Percentiles rank a stretch among this genome's conserved stretches.
Evolutionary conservation across 2,329 filamentous ascomycete genomes (phyloP).

Genomic region (Coniella lustricola): DNA sequence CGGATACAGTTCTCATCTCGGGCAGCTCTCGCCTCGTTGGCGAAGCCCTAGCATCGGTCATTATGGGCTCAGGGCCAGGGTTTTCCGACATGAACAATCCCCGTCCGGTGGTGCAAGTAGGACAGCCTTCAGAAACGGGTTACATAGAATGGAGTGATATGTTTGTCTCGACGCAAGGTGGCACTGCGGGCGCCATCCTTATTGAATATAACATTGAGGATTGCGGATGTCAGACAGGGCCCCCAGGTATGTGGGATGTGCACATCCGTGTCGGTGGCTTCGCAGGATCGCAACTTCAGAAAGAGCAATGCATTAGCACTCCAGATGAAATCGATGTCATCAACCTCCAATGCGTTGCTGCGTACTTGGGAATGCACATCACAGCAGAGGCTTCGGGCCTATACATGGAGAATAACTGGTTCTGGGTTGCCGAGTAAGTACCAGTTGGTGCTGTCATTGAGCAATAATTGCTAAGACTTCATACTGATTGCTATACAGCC

Average conservation of each 20-base stretch:
- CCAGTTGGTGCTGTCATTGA: background rate
- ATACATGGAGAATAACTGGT: conserved; percentile 44
- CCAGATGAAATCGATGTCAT: conserved; percentile 21
- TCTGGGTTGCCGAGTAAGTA: conserved; percentile 36
- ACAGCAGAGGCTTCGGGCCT: conserved; percentile 29
- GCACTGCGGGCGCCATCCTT: conserved; percentile 60
- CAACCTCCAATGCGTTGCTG: conserved; percentile 28
- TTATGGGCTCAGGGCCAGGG: conserved; percentile 47
- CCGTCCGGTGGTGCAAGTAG: conserved; percentile 56
- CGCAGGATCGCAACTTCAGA: conserved; percentile 60
- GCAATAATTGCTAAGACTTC: background rate
- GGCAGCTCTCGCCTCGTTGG: conserved; percentile 49
- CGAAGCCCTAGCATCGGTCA: conserved; percentile 43
- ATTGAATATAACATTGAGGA: conserved; percentile 64
- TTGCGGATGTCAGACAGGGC: conserved; percentile 21
- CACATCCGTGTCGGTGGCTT: conserved; percentile 70
- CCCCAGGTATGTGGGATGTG: conserved; percentile 63
- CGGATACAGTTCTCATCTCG: conserved; percentile 43
- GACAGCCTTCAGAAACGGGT: conserved; percentile 53
- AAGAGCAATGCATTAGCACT: conserved; percentile 57
- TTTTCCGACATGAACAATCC: conserved; percentile 54
- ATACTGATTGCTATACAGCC: conserved; percentile 20
- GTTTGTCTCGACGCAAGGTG: conserved; percentile 61
- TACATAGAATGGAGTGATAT: conserved; percentile 65
- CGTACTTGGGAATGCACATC: conserved; percentile 35